A percentile compares a stretch with the other conserved stretches of the same genome.
phyloP scores from a whole-genome alignment of 208 protist genomes.

The Leishmania martiniquensis region DNA sequence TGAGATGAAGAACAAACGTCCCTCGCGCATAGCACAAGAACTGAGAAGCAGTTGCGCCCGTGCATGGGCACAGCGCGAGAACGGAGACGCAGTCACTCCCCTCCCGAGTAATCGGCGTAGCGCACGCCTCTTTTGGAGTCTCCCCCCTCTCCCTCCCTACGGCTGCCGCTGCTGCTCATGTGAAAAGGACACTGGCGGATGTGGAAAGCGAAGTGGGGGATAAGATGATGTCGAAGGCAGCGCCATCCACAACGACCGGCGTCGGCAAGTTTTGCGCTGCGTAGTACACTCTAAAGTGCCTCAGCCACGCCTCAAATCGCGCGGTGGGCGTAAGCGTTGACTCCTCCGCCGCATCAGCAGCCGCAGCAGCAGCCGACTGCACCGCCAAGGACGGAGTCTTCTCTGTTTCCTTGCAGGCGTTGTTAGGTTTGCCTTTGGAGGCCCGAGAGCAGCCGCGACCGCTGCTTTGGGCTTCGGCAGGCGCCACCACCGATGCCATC shows the following conservation, averaged over 20 bases:
- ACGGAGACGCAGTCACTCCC: neutral
- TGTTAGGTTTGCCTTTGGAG: neutral
- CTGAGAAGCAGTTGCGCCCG: neutral
- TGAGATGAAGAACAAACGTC: neutral
- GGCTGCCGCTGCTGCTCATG: neutral
- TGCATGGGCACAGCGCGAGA: neutral
- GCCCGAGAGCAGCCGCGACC: neutral
- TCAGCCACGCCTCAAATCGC: conserved; percentile 45
- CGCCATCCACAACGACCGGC: conserved; percentile 48
- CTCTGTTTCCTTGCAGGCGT: neutral
- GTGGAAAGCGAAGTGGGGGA: conserved; percentile 14
- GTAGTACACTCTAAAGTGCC: conserved; percentile 41
- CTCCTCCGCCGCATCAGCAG: neutral
- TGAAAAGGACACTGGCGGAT: neutral
- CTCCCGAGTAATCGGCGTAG: neutral
- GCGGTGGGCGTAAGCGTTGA: conserved; percentile 1
- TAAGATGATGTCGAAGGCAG: conserved; percentile 57
- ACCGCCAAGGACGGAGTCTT: neutral
- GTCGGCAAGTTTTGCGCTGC: conserved; percentile 31
- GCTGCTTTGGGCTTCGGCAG: neutral
- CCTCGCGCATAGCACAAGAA: neutral
- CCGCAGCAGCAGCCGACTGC: neutral
- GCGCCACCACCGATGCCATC: neutral
- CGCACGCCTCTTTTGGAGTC: neutral
- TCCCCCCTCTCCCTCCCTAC: neutral